phyloP scores from a whole-genome alignment of 331 rosid species.

The Erythrophleum ivorense region DNA sequence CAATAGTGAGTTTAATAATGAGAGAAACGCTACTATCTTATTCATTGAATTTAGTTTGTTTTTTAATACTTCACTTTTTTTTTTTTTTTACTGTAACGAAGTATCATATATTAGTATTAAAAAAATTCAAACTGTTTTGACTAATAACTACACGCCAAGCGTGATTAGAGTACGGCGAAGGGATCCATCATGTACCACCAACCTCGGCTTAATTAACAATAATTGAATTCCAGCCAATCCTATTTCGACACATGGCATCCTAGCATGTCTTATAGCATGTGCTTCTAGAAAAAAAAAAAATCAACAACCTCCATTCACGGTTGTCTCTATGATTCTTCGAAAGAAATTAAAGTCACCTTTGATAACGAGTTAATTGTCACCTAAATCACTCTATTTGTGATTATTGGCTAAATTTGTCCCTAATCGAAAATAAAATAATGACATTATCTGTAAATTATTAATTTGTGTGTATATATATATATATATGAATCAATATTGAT shows the following conservation, averaged over 20 bases:
- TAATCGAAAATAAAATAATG: neutral
- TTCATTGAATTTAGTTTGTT: no score
- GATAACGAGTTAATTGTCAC: constrained; percentile 34
- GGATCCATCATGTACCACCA: no score
- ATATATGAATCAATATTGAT: neutral
- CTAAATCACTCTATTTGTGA: neutral
- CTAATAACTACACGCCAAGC: neutral
- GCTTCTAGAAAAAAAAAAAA: neutral
- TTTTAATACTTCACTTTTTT: no score
- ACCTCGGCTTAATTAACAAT: constrained; percentile 32
- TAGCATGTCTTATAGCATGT: constrained; percentile 23
- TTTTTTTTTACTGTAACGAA: no score
- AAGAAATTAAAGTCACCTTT: constrained; percentile 12
- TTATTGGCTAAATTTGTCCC: neutral
- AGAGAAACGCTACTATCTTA: no score
- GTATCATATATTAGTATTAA: no score
- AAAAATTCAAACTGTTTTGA: neutral
- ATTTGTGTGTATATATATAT: neutral
- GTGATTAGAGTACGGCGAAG: no score
- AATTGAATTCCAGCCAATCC: neutral
- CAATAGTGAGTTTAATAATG: no score
- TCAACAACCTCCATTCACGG: neutral
- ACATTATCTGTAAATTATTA: neutral
- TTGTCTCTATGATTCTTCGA: constrained; percentile 22
- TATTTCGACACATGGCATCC: neutral